A percentile compares a stretch with the other conserved stretches of the same genome.
Conservation (phyloP, 495 filamentous ascomycete species). For the Aspergillus cavernicola region DNA sequence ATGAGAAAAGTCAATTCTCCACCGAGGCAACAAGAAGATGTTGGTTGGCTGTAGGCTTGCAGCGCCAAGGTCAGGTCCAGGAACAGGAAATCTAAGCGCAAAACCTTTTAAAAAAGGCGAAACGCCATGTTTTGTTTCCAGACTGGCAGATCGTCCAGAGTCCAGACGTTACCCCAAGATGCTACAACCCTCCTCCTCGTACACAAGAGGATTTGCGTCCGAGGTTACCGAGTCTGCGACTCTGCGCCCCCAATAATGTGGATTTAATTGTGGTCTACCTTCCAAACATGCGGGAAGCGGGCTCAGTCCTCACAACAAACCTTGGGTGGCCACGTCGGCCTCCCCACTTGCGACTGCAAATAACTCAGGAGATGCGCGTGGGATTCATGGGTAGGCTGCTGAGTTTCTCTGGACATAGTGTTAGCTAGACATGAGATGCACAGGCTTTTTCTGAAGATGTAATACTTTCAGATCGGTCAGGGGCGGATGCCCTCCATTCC, state of each 20-base stretch:
- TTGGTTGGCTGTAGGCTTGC: not conserved
- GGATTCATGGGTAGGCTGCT: conserved; percentile 6
- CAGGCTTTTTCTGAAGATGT: no score
- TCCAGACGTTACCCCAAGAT: not conserved
- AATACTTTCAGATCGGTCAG: no score
- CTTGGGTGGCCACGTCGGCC: conserved; percentile 9
- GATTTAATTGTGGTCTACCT: not conserved
- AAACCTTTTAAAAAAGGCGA: not conserved
- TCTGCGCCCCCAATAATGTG: not conserved
- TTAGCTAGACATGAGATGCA: no score
- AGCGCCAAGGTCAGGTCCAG: not conserved
- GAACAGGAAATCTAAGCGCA: not conserved
- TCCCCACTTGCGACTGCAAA: conserved; percentile 7
- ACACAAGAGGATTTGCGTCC: not conserved
- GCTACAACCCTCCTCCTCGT: not conserved
- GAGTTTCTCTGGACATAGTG: no score
- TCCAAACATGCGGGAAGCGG: conserved; percentile 6
- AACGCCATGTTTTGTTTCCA: not conserved
- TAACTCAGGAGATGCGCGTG: conserved; percentile 3
- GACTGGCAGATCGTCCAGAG: not conserved
- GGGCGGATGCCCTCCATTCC: no score
- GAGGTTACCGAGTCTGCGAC: not conserved
- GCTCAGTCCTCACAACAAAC: conserved; percentile 8
- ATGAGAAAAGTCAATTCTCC: not conserved
- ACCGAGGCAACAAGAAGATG: not conserved